Base-by-base conservation (phyloP, 768 basidiomycete genomes). In the Trametes coccinea region DNA sequence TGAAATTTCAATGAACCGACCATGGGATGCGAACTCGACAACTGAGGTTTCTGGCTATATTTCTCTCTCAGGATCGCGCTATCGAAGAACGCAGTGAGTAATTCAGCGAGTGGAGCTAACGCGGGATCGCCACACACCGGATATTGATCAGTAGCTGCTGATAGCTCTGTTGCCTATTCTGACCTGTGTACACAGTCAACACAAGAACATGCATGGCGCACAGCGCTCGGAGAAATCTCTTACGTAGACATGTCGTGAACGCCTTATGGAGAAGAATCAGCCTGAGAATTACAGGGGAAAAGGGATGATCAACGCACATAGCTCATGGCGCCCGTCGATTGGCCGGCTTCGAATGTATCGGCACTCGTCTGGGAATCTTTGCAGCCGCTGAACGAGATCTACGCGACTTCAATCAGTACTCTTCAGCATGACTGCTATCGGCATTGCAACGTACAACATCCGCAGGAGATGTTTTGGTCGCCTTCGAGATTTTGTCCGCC, bases 331-430 rank as follows among this genome's bases (percentile, higher is more conserved):
- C 90, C 91, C 10, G 90, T 89, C 7, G 83, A 87, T 45, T 79
- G 71, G 3, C 89, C 89, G n/a, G 81, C 80, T 69, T 92, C 89
- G 50, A 82, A 76, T 0, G 91, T 84, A 71, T 93, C 90, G 22
- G 90, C 91, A 65, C 90, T 92, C 17, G 91, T 93, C 71, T 93
- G 90, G 2, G 86, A 82, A 69, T 93, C 90, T 67, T 92, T 92
- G 71, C 90, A 93, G 6, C 90, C 90, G 70, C 88, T 88, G 85
- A 86, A 92, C 6, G 89, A 90, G 31, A 92, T 92, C 90, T 92
- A 39, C 40, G 22, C 13, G n/a, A 14, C 6, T 45, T 10, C 61
- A 33, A 10, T 9, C 14, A 30, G 30, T 3, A 7, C 30, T 17
- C 5, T 13, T 7, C 10, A 43, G 22, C 22, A 22, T 22, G 8